Evolutionary conservation across 345 rosid species (phyloP), one percentile per base, ranked within the genome.

Genomic region (Gossypium arboreum): DNA sequence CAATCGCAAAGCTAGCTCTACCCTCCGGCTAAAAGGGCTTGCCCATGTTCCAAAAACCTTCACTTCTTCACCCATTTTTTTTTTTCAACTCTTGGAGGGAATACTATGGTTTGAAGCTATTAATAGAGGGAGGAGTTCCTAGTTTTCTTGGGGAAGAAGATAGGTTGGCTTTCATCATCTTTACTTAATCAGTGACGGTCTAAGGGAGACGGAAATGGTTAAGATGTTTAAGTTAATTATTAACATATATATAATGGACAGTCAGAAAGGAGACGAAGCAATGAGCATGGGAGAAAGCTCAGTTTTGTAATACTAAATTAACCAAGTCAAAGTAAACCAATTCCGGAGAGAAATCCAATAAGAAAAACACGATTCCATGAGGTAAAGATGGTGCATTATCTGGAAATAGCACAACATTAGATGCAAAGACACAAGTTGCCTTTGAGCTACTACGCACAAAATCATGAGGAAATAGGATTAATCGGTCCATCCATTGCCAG

Each of bases 1-100:
- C 41, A 72, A 3, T 12, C 24, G 17, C 75, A 72, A 56, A 41
- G 75, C 75, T 20, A 43, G 29, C 54, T 56, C 65, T 22, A 72
- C 75, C 39, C 75, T 22, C 0, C 51, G 43, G 65, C 41, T 72
- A 7, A 18, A 56, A 43, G 43, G 66, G 66, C 34, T 58, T 13
- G 41, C 55, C 52, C 39, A n/a, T 11, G 55, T 15, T 13, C 67
- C 64, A 41, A 72, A 20, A 20, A 72, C 65, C 75, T 72, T 58
- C 43, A 57, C 73, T 29, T 52, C 60, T 27, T 71, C 74, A 34
- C 27, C 9, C 62, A 34, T 71, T 68, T 44, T 18, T n/a, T n/a
- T 43, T 41, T n/a, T 18, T 45, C 50, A 8, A 11, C 50, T 34
- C 41, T 34, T 66, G 71, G 17, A 4, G 1, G 10, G 10, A 34